These are phyloP conservation scores for Choanephora cucurbitarum DNA, from an alignment of 371 early-diverging fungal species.

Conservation along the genomic window DNA sequence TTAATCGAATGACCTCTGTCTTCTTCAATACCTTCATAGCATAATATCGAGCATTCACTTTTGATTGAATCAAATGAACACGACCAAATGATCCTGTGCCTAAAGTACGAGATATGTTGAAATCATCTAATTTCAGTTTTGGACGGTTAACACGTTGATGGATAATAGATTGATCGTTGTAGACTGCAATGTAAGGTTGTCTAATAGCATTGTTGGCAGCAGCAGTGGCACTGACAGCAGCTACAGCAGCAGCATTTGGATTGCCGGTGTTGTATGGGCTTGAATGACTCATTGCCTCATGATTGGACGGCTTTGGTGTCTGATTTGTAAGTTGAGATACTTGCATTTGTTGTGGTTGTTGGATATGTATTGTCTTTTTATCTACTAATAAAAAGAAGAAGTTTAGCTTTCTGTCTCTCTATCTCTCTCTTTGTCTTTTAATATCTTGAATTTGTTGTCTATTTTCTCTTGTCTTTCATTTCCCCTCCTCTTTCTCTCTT, in stretches of 20 bases:
- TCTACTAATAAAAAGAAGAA: conserved; percentile 3
- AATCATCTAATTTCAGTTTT: conserved; percentile 69
- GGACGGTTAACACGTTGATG: conserved; percentile 36
- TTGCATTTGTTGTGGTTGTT: conserved; percentile 31
- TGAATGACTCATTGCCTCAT: not conserved
- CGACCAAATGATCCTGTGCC: conserved; percentile 99
- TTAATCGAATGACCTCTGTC: conserved; percentile 86
- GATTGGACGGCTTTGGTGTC: not conserved
- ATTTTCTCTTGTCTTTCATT: not conserved
- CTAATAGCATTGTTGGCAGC: conserved; percentile 2
- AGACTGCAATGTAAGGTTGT: not conserved
- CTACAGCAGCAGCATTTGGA: not conserved
- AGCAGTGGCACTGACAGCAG: not conserved
- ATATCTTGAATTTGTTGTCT: no score
- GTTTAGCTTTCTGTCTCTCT: not conserved
- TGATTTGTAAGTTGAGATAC: conserved; percentile 26
- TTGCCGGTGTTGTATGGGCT: not conserved
- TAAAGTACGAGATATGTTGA: conserved; percentile 75
- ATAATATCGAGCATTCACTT: conserved; percentile 73
- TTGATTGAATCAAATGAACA: conserved; percentile 93
- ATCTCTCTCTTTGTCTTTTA: not conserved
- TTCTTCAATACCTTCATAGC: conserved; percentile 96
- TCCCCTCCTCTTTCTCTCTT: not conserved
- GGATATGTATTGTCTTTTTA: conserved; percentile 4
- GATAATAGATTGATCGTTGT: conserved; percentile 20